A percentile compares a stretch with the other conserved stretches of the same genome.
Conservation (phyloP, 208 protist genomes). For the Lotmaria passim region DNA sequence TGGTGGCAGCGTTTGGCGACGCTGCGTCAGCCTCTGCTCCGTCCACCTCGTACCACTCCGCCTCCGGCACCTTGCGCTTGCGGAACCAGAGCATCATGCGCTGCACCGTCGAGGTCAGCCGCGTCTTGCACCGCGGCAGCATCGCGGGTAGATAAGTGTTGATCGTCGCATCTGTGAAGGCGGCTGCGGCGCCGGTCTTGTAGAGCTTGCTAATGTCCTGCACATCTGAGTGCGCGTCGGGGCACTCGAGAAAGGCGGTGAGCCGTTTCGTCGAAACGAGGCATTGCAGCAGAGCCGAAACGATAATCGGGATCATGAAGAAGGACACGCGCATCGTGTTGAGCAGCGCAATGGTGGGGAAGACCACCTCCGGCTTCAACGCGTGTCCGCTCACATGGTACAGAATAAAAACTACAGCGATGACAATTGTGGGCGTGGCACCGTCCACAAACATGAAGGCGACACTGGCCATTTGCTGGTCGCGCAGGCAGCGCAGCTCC, state of each 20-base stretch:
- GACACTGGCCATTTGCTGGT: constrained; percentile 44
- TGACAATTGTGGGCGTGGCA: constrained; percentile 70
- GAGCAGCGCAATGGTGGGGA: constrained; percentile 90
- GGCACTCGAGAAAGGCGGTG: constrained; percentile 66
- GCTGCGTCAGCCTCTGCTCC: neutral
- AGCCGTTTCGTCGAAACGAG: constrained; percentile 77
- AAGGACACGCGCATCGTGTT: constrained; percentile 91
- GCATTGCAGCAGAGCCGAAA: constrained; percentile 71
- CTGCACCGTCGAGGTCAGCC: constrained; percentile 6
- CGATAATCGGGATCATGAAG: constrained; percentile 83
- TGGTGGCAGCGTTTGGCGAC: neutral
- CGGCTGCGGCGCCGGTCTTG: constrained; percentile 21
- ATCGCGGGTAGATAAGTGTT: constrained; percentile 29
- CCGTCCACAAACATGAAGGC: constrained; percentile 59
- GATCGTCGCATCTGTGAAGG: constrained; percentile 38
- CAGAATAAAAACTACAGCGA: constrained; percentile 55
- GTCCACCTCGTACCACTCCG: constrained; percentile 33
- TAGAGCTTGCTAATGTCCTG: constrained; percentile 28
- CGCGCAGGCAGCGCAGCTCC: constrained; percentile 58
- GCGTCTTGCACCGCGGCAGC: constrained; percentile 33
- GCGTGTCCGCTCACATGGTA: constrained; percentile 57
- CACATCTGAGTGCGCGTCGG: constrained; percentile 16
- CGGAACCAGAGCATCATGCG: constrained; percentile 32
- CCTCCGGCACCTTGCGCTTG: constrained; percentile 29
- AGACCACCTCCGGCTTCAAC: constrained; percentile 83